Conservation (phyloP, 306 rosid genomes). For the Vigna angularis region DNA sequence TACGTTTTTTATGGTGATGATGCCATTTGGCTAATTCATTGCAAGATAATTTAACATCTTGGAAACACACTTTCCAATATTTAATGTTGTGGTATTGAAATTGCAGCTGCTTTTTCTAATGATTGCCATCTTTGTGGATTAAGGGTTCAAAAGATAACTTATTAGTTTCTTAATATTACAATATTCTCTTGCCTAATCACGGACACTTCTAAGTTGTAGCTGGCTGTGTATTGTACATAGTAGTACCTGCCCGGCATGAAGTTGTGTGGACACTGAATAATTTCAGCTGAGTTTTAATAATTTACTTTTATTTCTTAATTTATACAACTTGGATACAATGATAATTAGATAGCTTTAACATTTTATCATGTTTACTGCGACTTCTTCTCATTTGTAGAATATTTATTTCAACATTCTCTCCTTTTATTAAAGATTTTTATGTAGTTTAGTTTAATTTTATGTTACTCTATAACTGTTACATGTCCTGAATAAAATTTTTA, state of each 20-base stretch:
- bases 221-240: background rate
- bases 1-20: slow-evolving; percentile 31
- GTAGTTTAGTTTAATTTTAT: background rate
- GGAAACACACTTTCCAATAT: slow-evolving; percentile 27
- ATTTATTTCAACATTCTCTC: background rate
- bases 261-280: no score
- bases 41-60: slow-evolving; percentile 19
- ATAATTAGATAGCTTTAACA: background rate
- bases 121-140: background rate
- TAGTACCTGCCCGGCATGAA: background rate
- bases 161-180: slow-evolving; percentile 27
- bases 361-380: background rate
- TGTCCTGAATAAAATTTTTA: background rate
- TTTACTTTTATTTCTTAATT: background rate
- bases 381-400: background rate
- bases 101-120: slow-evolving; percentile 21
- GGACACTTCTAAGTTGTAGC: slow-evolving; percentile 1
- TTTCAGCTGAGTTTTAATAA: background rate
- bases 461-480: background rate
- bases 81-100: slow-evolving; percentile 30
- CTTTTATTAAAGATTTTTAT: background rate
- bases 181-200: background rate
- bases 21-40: slow-evolving; percentile 30
- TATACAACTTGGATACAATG: background rate
- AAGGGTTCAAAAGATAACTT: slow-evolving; percentile 35